phyloP scores from a whole-genome alignment of 371 early-diverging fungal genomes.

The Mucor velutinosus region DNA sequence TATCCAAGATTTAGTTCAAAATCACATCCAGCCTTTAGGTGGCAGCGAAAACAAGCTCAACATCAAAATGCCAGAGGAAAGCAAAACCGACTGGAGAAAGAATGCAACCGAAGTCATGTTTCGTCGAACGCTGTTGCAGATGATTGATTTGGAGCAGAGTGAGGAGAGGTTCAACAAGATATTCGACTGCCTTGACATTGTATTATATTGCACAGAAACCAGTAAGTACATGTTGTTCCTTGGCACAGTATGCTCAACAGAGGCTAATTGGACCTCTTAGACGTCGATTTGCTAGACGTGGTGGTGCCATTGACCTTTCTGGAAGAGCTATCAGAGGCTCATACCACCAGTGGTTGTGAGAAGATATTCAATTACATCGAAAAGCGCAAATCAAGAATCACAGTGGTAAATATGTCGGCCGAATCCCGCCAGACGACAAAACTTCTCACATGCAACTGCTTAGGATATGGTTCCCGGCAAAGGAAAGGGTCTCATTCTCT shows the following conservation, averaged over 20 bases:
- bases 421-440: neutral
- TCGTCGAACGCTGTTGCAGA: constrained; percentile 26
- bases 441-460: neutral
- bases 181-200: constrained; percentile 43
- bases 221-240: constrained; percentile 18
- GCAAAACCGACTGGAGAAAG: constrained; percentile 45
- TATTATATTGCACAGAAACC: constrained; percentile 34
- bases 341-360: constrained; percentile 64
- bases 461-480: constrained; percentile 71
- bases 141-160: constrained; percentile 32
- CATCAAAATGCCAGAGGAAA: constrained; percentile 1
- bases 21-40: constrained; percentile 26
- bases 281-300: constrained; percentile 45
- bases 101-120: constrained; percentile 42
- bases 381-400: constrained; percentile 52
- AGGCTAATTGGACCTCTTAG: neutral
- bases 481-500: constrained; percentile 81
- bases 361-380: constrained; percentile 70
- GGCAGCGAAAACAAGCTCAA: constrained; percentile 25
- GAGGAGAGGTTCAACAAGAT: constrained; percentile 26
- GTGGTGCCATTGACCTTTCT: constrained; percentile 55
- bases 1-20: constrained; percentile 18
- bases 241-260: neutral
- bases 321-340: constrained; percentile 70
- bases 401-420: constrained; percentile 44